A percentile compares a stretch with the other conserved stretches of the same genome.
These are phyloP conservation scores for Puccinellia tenuiflora DNA, from an alignment of 176 grass and related monocot genomes.

Conservation along the genomic window DNA sequence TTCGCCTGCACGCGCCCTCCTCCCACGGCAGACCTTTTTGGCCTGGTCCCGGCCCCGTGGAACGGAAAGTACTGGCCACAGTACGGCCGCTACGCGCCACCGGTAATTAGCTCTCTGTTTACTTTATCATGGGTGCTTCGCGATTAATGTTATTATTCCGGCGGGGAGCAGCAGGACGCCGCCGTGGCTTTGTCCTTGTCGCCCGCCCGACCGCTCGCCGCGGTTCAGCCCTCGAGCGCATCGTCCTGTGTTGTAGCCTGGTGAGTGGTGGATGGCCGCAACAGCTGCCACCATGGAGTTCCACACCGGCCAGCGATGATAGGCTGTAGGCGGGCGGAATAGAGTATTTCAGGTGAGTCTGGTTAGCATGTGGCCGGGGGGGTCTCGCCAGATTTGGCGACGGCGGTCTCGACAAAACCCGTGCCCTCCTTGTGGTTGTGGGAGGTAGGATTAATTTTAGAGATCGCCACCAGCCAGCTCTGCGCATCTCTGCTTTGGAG, in stretches of 20 bases:
- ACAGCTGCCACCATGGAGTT: background rate
- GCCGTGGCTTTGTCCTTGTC: background rate
- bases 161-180: background rate
- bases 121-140: background rate
- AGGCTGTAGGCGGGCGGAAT: background rate
- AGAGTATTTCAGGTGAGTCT: background rate
- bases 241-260: background rate
- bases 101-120: conserved; percentile 2
- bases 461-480: background rate
- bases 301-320: background rate
- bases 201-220: background rate
- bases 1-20: conserved; percentile 12
- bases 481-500: background rate
- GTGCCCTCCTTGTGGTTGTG: background rate
- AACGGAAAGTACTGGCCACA: conserved; percentile 20
- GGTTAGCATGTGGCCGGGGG: background rate
- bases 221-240: background rate
- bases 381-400: background rate
- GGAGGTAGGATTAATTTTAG: background rate
- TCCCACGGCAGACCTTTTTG: conserved; percentile 2
- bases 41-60: background rate
- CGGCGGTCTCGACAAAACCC: background rate
- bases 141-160: background rate
- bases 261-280: too few relatives aligned
- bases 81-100: conserved; percentile 12